Evolutionary conservation across 2,329 filamentous ascomycete species (phyloP).

Genomic region (Colletotrichum costaricense): DNA sequence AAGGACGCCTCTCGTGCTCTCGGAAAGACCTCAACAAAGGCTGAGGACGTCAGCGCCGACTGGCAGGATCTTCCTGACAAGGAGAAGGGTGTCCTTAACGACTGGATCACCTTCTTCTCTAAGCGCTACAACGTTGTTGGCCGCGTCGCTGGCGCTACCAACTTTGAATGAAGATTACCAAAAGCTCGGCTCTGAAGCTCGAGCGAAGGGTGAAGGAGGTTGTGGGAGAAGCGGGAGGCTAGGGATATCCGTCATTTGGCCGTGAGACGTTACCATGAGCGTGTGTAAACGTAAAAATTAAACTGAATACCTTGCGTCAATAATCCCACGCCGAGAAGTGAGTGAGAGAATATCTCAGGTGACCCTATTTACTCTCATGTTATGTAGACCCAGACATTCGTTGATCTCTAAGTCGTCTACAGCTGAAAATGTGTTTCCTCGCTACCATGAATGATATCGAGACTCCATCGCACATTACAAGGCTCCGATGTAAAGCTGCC

Average conservation of each 20-base stretch:
- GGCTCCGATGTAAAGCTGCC: neutral
- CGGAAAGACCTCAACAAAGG: constrained; percentile 85
- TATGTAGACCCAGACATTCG: neutral
- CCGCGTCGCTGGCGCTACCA: constrained; percentile 69
- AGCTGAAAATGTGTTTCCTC: neutral
- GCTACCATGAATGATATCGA: neutral
- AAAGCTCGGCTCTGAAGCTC: neutral
- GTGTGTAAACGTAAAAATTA: constrained; percentile 10
- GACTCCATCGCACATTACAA: neutral
- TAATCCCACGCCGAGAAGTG: neutral
- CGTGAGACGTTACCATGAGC: neutral
- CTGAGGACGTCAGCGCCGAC: constrained; percentile 83
- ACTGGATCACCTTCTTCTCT: constrained; percentile 96
- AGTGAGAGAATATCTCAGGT: neutral
- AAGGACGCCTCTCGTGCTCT: constrained; percentile 96
- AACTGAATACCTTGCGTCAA: neutral
- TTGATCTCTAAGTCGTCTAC: neutral
- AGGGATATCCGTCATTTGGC: constrained; percentile 7
- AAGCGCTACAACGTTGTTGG: constrained; percentile 96
- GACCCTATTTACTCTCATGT: too few relatives aligned
- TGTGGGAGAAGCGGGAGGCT: neutral
- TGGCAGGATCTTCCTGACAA: constrained; percentile 88
- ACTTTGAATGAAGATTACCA: constrained; percentile 47
- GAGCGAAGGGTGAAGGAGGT: neutral
- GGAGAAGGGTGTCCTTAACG: constrained; percentile 84